A percentile compares a stretch with the other conserved stretches of the same genome.
Conservation (phyloP, 2,329 filamentous ascomycete species). For the Fusarium camptoceras region DNA sequence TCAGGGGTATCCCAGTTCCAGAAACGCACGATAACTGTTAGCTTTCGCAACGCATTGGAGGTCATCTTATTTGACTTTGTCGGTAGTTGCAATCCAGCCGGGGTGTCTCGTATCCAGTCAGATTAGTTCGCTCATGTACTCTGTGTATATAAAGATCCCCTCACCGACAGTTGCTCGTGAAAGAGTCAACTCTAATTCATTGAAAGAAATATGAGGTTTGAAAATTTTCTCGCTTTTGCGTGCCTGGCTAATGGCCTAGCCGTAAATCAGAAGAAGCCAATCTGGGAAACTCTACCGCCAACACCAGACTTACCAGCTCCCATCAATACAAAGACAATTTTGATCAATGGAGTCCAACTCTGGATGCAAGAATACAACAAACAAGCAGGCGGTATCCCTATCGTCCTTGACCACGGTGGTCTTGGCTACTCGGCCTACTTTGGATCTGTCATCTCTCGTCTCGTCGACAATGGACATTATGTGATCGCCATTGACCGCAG, state of each 20-base stretch:
- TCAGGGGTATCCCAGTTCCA: conserved; percentile 7
- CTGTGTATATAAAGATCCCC: conserved; percentile 3
- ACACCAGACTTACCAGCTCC: conserved; percentile 54
- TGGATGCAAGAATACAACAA: conserved; percentile 58
- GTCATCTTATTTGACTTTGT: not conserved
- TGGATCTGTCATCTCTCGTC: conserved; percentile 52
- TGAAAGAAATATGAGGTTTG: conserved; percentile 14
- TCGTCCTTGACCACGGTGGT: conserved; percentile 56
- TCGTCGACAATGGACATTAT: conserved; percentile 50
- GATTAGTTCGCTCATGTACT: not conserved
- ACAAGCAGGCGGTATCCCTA: conserved; percentile 47
- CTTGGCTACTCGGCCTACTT: conserved; percentile 58
- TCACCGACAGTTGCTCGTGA: not conserved
- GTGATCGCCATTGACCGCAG: conserved; percentile 57
- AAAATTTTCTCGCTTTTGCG: conserved; percentile 13
- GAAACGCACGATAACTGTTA: not conserved
- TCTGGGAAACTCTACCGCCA: conserved; percentile 52
- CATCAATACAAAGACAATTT: conserved; percentile 45
- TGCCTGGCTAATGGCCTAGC: conserved; percentile 37
- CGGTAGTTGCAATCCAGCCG: not conserved
- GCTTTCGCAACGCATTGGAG: not conserved
- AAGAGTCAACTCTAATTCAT: not conserved
- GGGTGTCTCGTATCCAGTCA: conserved; percentile 16
- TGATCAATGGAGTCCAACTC: conserved; percentile 54
- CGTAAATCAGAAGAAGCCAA: conserved; percentile 42